Evolutionary conservation across 306 rosid species (phyloP).

Genomic region (Alnus glutinosa): DNA sequence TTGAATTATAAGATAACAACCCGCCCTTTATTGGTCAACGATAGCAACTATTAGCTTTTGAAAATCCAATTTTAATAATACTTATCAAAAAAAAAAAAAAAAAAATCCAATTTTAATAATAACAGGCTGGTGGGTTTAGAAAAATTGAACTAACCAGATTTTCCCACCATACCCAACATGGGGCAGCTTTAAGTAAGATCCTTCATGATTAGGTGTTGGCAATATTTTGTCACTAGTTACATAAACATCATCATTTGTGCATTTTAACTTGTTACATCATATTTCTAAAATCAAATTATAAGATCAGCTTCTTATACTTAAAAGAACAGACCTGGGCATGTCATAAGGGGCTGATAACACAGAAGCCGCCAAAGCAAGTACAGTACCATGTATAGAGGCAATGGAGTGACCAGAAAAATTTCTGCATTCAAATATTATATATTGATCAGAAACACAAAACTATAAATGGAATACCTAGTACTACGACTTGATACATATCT

Average conservation of each 20-base stretch:
- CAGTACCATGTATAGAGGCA: conserved; percentile 88
- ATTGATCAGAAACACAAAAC: not conserved
- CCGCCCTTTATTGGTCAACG: not conserved
- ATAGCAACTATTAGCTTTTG: not conserved
- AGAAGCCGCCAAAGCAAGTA: conserved; percentile 89
- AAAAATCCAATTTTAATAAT: not conserved
- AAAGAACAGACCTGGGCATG: conserved; percentile 76
- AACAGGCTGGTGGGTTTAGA: not conserved
- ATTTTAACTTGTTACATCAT: not conserved
- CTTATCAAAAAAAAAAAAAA: too few species aligned
- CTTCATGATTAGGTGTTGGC: not conserved
- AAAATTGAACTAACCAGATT: not conserved
- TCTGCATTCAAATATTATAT: conserved; percentile 49
- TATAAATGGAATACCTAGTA: not conserved
- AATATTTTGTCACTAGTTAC: not conserved
- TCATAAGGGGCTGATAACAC: conserved; percentile 95
- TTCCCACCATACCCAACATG: not conserved
- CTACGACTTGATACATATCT: not conserved
- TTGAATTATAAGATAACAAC: not conserved
- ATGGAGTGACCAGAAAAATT: conserved; percentile 63
- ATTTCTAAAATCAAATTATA: not conserved
- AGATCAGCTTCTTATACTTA: conserved; percentile 12
- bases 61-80: not conserved
- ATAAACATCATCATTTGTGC: not conserved
- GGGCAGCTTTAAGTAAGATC: conserved; percentile 5